phyloP scores from a whole-genome alignment of 345 rosid species.

The Arabis hirsuta region DNA sequence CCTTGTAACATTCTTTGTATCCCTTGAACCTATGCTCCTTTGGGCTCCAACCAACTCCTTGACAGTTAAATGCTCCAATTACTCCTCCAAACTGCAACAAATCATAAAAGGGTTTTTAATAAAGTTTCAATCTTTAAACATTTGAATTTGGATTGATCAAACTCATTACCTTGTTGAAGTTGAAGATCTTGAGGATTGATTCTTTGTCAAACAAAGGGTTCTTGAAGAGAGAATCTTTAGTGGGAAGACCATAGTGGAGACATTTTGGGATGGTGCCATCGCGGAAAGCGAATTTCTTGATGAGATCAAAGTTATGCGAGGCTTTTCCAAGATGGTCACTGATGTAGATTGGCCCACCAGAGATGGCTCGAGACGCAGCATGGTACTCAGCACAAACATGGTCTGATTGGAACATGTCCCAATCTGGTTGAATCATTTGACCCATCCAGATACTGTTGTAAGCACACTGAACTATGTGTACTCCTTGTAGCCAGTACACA shows the following conservation, averaged over 20 bases:
- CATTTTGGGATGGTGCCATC: slow-evolving; percentile 90
- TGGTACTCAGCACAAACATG: slow-evolving; percentile 86
- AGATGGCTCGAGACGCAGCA: slow-evolving; percentile 85
- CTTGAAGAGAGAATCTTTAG: slow-evolving; percentile 84
- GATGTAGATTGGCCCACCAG: slow-evolving; percentile 84
- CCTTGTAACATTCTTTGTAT: slow-evolving; percentile 67
- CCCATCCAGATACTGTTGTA: slow-evolving; percentile 98
- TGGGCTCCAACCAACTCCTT: slow-evolving; percentile 92
- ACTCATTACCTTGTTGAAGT: slow-evolving; percentile 71
- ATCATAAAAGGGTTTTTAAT: neutral
- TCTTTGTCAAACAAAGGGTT: slow-evolving; percentile 78
- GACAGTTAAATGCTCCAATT: slow-evolving; percentile 90
- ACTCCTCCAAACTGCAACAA: slow-evolving; percentile 74
- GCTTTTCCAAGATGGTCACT: slow-evolving; percentile 67
- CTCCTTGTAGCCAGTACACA: slow-evolving; percentile 91
- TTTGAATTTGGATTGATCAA: neutral
- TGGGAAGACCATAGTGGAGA: slow-evolving; percentile 75
- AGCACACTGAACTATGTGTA: slow-evolving; percentile 89
- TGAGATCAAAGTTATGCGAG: slow-evolving; percentile 73
- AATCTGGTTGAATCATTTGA: slow-evolving; percentile 83
- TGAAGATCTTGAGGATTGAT: slow-evolving; percentile 84
- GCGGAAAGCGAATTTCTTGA: slow-evolving; percentile 67
- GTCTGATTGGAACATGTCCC: slow-evolving; percentile 99
- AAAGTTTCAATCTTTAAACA: slow-evolving; percentile 2
- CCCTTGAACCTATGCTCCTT: slow-evolving; percentile 62